Percentiles rank a stretch among this genome's conserved stretches.
phyloP scores from a whole-genome alignment of 2,329 filamentous ascomycete species.

The Botrytis aclada region DNA sequence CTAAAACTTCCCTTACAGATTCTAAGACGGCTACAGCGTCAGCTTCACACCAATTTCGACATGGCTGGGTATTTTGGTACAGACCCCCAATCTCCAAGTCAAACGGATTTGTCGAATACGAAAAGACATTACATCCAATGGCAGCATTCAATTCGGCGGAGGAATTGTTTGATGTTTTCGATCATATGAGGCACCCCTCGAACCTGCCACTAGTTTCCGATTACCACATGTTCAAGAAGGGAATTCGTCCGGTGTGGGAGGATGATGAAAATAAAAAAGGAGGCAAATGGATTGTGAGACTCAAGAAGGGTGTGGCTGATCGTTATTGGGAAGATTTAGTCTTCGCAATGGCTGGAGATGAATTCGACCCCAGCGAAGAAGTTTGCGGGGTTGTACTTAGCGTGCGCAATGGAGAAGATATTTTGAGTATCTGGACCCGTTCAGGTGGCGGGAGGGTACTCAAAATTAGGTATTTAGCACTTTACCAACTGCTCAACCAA shows the following conservation, averaged over 20 bases:
- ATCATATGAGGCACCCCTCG: conserved; percentile 86
- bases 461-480: conserved; percentile 75
- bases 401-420: conserved; percentile 92
- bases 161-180: conserved; percentile 87
- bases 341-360: conserved; percentile 86
- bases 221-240: conserved; percentile 97
- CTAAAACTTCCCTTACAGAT: conserved; percentile 44
- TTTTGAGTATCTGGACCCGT: conserved; percentile 96
- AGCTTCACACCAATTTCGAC: conserved; percentile 64
- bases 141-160: conserved; percentile 79
- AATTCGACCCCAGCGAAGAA: conserved; percentile 88
- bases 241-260: conserved; percentile 96
- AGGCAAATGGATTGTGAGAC: conserved; percentile 93
- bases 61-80: conserved; percentile 96
- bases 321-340: conserved; percentile 96
- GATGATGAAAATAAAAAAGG: conserved; percentile 95
- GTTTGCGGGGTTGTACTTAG: conserved; percentile 94
- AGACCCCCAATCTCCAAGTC: conserved; percentile 95
- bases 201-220: conserved; percentile 87
- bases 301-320: conserved; percentile 97
- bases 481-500: conserved; percentile 15
- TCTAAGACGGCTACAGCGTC: conserved; percentile 43
- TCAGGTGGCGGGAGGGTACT: conserved; percentile 90
- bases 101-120: conserved; percentile 82
- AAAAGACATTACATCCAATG: conserved; percentile 89